Evolutionary conservation across 225 moss, liverwort and hornwort genomes (phyloP).

Genomic region (Lunularia cruciata): DNA sequence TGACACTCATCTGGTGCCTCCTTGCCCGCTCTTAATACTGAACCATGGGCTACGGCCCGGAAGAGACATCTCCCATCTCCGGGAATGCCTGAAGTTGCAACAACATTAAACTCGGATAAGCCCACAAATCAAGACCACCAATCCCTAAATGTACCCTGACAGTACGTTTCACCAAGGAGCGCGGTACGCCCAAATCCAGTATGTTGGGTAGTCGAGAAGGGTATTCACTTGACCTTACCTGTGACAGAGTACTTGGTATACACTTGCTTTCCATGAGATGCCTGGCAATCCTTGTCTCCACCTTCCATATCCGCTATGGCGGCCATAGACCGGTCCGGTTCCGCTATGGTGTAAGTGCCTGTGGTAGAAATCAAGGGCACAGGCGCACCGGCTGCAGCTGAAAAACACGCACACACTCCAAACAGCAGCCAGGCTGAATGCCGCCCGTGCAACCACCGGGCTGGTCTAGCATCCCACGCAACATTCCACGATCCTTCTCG

Average conservation of each 20-base stretch:
- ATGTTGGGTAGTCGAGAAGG: background rate
- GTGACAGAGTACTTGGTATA: slow-evolving; percentile 74
- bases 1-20: slow-evolving; percentile 59
- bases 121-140: background rate
- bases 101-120: background rate
- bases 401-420: slow-evolving; percentile 63
- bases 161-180: no score
- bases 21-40: slow-evolving; percentile 62
- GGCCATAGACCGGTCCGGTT: slow-evolving; percentile 37
- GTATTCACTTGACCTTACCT: slow-evolving; percentile 41
- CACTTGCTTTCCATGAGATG: slow-evolving; percentile 74
- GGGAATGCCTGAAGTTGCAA: slow-evolving; percentile 73
- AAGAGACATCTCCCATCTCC: slow-evolving; percentile 97
- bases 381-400: slow-evolving; percentile 48
- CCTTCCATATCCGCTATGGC: slow-evolving; percentile 37
- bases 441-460: slow-evolving; percentile 87
- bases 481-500: slow-evolving; percentile 90
- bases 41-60: slow-evolving; percentile 90
- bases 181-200: no score
- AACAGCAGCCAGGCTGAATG: slow-evolving; percentile 94
- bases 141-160: background rate
- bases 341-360: slow-evolving; percentile 44
- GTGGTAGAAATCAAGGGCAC: slow-evolving; percentile 64
- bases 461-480: slow-evolving; percentile 89
- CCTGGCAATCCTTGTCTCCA: slow-evolving; percentile 49